Evolutionary conservation across 768 basidiomycete species (phyloP).

Genomic region (Trametopsis cervina): DNA sequence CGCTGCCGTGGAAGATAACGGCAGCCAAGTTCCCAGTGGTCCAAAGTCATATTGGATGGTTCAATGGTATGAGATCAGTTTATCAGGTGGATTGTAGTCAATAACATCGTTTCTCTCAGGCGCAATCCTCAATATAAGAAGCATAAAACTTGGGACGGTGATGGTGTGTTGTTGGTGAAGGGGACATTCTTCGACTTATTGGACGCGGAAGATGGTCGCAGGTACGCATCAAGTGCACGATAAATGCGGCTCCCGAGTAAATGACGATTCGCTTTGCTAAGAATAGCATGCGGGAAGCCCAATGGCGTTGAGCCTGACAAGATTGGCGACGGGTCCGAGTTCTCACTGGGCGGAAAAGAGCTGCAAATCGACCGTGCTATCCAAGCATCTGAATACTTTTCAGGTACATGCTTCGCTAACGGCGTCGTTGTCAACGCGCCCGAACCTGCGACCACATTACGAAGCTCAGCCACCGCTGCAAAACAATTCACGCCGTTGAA

Average conservation of each 20-base stretch:
- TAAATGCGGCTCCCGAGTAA: too few species aligned
- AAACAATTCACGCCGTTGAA: constrained; percentile 13
- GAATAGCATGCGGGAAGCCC: constrained; percentile 44
- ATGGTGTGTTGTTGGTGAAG: constrained; percentile 50
- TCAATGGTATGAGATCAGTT: constrained; percentile 48
- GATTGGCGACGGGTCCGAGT: constrained; percentile 25
- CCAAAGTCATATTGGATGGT: constrained; percentile 61
- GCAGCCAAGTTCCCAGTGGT: constrained; percentile 1
- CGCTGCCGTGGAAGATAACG: neutral
- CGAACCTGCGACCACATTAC: neutral
- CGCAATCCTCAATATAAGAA: constrained; percentile 69
- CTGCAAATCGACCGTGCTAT: constrained; percentile 57
- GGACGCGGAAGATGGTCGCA: constrained; percentile 51
- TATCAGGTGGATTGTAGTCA: neutral
- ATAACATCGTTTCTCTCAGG: constrained; percentile 33
- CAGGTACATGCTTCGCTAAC: constrained; percentile 37
- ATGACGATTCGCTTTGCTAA: constrained; percentile 23
- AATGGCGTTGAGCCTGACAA: constrained; percentile 18
- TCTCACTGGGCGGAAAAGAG: constrained; percentile 41
- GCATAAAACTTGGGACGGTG: constrained; percentile 85
- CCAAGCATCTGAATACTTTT: constrained; percentile 45
- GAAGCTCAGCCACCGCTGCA: constrained; percentile 6
- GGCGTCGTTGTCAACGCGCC: neutral
- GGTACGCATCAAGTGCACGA: too few species aligned
- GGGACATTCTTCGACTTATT: constrained; percentile 39